phyloP scores from a whole-genome alignment of 352 stramenopile species.

The Globisporangium paroecandrum region DNA sequence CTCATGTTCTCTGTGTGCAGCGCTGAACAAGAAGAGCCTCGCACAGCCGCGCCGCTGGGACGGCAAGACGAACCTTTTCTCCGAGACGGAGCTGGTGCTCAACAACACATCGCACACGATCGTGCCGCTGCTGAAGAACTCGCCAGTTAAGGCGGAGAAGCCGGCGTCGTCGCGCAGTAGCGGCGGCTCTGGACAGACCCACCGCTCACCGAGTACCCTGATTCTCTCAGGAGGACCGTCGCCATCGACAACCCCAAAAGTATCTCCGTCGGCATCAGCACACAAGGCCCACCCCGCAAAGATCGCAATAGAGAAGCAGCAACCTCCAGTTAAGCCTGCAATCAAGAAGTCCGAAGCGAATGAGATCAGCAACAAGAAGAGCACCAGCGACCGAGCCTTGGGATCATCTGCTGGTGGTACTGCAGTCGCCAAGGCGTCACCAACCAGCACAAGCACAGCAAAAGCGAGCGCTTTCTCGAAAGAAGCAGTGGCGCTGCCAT shows the following conservation, averaged over 20 bases:
- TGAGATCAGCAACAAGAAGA: constrained; percentile 5
- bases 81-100: background rate
- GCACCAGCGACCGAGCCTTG: background rate
- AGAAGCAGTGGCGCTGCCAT: background rate
- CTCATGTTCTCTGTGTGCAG: constrained; percentile 1
- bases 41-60: constrained; percentile 16
- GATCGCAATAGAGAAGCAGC: background rate
- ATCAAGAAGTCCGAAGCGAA: constrained; percentile 1
- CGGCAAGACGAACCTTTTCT: constrained; percentile 19
- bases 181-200: background rate
- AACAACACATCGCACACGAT: background rate
- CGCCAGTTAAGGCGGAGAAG: background rate
- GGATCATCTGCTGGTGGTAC: background rate
- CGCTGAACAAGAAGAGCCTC: constrained; percentile 19
- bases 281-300: constrained; percentile 9
- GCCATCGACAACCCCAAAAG: background rate
- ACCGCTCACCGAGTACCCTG: background rate
- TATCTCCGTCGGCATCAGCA: background rate
- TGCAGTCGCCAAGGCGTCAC: background rate
- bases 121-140: constrained; percentile 7
- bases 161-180: no score
- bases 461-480: background rate
- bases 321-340: background rate
- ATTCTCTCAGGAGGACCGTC: background rate
- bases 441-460: background rate